A percentile compares a stretch with the other conserved stretches of the same genome.
These are phyloP conservation scores for Amanita pallidorosea DNA, from an alignment of 768 basidiomycete species.

Conservation along the genomic window DNA sequence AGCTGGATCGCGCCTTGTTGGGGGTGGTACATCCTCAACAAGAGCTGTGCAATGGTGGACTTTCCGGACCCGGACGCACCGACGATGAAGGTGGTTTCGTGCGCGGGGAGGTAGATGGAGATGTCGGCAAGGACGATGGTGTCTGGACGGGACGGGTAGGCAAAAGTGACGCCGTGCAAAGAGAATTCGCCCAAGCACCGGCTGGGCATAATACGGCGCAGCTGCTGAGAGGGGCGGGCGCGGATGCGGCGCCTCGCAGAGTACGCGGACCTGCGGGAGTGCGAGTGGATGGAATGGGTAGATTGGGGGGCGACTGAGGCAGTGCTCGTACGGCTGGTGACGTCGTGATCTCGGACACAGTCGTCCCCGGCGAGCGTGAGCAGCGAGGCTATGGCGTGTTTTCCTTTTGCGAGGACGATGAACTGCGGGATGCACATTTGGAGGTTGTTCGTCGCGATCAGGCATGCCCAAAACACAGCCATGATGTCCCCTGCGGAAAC, in stretches of 20 bases:
- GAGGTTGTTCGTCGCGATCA: constrained; percentile 80
- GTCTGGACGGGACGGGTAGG: constrained; percentile 73
- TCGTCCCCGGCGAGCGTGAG: constrained; percentile 41
- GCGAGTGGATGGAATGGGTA: constrained; percentile 22
- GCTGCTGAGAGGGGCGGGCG: constrained; percentile 7
- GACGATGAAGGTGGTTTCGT: constrained; percentile 85
- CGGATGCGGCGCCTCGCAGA: constrained; percentile 19
- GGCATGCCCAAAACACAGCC: constrained; percentile 97
- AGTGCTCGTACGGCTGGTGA: background rate
- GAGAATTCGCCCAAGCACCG: constrained; percentile 66
- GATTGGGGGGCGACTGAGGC: constrained; percentile 4
- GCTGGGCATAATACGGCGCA: constrained; percentile 58
- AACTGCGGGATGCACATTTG: constrained; percentile 82
- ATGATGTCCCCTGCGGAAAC: constrained; percentile 71
- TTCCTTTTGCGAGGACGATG: constrained; percentile 72
- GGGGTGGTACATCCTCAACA: constrained; percentile 72
- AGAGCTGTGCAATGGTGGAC: constrained; percentile 76
- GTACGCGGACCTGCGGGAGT: constrained; percentile 42
- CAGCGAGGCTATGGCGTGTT: constrained; percentile 65
- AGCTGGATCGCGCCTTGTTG: constrained; percentile 56
- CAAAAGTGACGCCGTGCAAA: constrained; percentile 65
- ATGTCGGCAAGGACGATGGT: constrained; percentile 55
- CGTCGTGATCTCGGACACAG: constrained; percentile 18
- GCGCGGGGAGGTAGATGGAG: constrained; percentile 57
- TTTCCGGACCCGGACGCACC: constrained; percentile 91